Conservation (phyloP, 2,329 filamentous ascomycete genomes). For the Ascosphaera apis region DNA sequence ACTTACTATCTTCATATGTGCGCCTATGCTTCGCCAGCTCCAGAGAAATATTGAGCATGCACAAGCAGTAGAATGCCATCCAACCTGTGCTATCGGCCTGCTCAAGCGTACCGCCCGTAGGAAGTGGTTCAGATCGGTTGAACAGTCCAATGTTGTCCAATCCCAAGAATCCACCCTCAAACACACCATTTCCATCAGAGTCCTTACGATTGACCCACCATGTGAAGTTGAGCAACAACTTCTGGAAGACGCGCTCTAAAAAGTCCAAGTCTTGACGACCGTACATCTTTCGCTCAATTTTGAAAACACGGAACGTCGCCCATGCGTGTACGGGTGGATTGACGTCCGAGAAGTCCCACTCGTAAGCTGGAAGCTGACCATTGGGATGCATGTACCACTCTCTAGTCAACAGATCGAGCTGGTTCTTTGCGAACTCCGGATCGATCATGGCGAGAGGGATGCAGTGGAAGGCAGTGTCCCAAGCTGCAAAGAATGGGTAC, state of each 20-base stretch:
- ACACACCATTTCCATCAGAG: conserved; percentile 82
- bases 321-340: conserved; percentile 94
- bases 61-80: conserved; percentile 96
- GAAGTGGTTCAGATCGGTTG: conserved; percentile 85
- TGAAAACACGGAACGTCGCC: conserved; percentile 89
- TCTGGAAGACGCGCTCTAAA: conserved; percentile 88
- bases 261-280: conserved; percentile 88
- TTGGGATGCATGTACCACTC: conserved; percentile 99
- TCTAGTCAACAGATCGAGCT: conserved; percentile 81
- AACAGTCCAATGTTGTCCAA: conserved; percentile 95
- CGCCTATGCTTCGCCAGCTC: conserved; percentile 88
- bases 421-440: conserved; percentile 93
- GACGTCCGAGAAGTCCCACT: conserved; percentile 96
- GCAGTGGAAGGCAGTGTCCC: conserved; percentile 94
- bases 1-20: conserved; percentile 61
- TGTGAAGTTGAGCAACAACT: conserved; percentile 84
- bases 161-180: conserved; percentile 86
- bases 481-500: conserved; percentile 92
- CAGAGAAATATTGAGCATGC: conserved; percentile 90
- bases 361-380: conserved; percentile 75
- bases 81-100: conserved; percentile 95
- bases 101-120: conserved; percentile 79
- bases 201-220: conserved; percentile 99
- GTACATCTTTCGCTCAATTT: conserved; percentile 95
- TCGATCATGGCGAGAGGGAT: conserved; percentile 94